Evolutionary conservation across 192 early-diverging fungal species (phyloP).

Genomic region (Lunasporangiospora selenospora): DNA sequence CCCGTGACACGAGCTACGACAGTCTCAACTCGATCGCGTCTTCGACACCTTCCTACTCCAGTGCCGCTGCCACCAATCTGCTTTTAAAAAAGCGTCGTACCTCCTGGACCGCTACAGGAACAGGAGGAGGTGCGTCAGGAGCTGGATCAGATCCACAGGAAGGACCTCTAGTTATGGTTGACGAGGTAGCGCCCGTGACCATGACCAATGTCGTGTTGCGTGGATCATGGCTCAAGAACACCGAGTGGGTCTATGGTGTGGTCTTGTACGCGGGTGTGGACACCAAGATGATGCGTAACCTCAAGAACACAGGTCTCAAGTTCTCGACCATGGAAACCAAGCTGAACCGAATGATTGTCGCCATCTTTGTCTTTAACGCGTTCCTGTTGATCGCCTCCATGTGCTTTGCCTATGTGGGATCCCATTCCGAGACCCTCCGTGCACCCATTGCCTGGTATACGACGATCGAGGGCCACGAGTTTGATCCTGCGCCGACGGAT

Average conservation of each 20-base stretch:
- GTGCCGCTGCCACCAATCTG: conserved; percentile 4
- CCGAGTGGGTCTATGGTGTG: conserved; percentile 90
- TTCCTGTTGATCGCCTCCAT: conserved; percentile 55
- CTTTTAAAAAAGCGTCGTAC: no score
- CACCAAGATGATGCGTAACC: conserved; percentile 95
- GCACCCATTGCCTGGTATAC: conserved; percentile 40
- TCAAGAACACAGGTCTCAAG: conserved; percentile 71
- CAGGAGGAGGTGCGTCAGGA: no score
- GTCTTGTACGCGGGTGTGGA: conserved; percentile 96
- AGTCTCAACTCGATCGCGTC: conserved; percentile 16
- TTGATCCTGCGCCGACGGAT: not conserved
- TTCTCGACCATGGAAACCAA: conserved; percentile 72
- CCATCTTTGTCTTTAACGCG: conserved; percentile 61
- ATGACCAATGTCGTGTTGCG: conserved; percentile 90
- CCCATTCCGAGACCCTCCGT: conserved; percentile 5
- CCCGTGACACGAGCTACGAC: conserved; percentile 6
- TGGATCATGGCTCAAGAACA: conserved; percentile 93
- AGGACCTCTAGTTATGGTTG: no score
- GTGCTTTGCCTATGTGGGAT: conserved; percentile 42
- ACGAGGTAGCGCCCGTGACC: conserved; percentile 81
- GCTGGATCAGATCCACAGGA: no score
- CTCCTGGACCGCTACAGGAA: no score
- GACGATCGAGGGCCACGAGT: conserved; percentile 17
- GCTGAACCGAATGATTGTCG: conserved; percentile 75
- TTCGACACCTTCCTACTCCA: not conserved